These are phyloP conservation scores for Neostapfia colusana DNA, from an alignment of 176 grass and related monocot genomes.

Conservation along the genomic window DNA sequence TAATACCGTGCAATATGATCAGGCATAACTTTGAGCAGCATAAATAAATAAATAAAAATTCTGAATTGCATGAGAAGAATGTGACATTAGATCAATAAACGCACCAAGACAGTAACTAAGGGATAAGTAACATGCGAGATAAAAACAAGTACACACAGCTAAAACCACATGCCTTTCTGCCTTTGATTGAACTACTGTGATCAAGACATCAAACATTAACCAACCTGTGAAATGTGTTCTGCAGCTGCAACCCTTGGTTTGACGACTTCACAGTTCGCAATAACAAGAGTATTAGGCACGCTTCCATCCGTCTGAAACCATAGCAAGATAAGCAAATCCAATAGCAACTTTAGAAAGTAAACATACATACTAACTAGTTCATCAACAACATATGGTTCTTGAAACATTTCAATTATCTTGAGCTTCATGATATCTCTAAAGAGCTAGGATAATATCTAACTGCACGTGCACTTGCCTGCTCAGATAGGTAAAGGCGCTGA, in stretches of 20 bases:
- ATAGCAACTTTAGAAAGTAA: slow-evolving; percentile 23
- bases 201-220: slow-evolving; percentile 23
- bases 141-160: not conserved
- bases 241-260: slow-evolving; percentile 81
- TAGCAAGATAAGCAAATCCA: slow-evolving; percentile 17
- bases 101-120: not conserved
- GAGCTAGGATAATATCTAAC: not conserved
- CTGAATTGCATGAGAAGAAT: slow-evolving; percentile 2
- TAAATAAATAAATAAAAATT: not conserved
- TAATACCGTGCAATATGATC: not conserved
- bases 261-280: slow-evolving; percentile 85
- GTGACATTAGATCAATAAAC: not conserved
- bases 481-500: slow-evolving; percentile 82
- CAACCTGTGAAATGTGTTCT: slow-evolving; percentile 86
- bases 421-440: not conserved
- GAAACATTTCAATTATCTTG: not conserved
- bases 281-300: slow-evolving; percentile 80
- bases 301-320: slow-evolving; percentile 78
- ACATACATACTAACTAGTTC: not conserved
- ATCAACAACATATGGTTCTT: slow-evolving; percentile 12
- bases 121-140: not conserved
- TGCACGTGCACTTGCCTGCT: slow-evolving; percentile 56
- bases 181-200: slow-evolving; percentile 1
- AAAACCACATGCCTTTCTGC: slow-evolving; percentile 8
- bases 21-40: not conserved